Conservation (phyloP, 345 rosid species). For the Lepidium didymum region DNA sequence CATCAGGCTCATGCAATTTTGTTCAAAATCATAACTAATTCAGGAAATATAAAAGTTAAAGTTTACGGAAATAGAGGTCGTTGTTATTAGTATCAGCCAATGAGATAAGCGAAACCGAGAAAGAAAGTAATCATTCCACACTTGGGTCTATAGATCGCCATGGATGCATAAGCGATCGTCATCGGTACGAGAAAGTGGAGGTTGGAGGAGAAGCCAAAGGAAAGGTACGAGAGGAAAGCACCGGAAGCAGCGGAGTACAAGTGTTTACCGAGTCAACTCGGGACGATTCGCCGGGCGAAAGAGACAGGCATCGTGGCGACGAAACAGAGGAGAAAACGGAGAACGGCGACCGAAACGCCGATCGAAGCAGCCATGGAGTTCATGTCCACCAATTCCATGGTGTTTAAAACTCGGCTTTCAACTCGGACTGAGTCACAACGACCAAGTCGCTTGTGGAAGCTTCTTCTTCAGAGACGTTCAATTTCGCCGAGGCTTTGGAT, state of each 20-base stretch:
- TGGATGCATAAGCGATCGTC: constrained; percentile 67
- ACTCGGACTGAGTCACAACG: constrained; percentile 16
- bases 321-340: constrained; percentile 82
- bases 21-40: not conserved
- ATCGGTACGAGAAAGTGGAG: constrained; percentile 89
- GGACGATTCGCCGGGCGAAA: constrained; percentile 59
- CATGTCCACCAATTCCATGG: constrained; percentile 39
- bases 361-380: constrained; percentile 66
- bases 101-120: constrained; percentile 75
- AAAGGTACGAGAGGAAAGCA: constrained; percentile 58
- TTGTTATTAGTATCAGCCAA: constrained; percentile 56
- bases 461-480: not conserved
- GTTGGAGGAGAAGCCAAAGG: constrained; percentile 92
- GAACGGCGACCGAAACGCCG: constrained; percentile 84
- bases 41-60: not conserved
- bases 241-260: constrained; percentile 60
- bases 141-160: constrained; percentile 57
- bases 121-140: constrained; percentile 74
- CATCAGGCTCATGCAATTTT: not conserved
- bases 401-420: not conserved
- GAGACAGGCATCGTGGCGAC: constrained; percentile 80
- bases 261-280: constrained; percentile 58
- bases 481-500: not conserved
- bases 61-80: not conserved
- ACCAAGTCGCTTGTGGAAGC: not conserved